Evolutionary conservation across 352 stramenopile species (phyloP).

Genomic region (Phytophthora rubi): DNA sequence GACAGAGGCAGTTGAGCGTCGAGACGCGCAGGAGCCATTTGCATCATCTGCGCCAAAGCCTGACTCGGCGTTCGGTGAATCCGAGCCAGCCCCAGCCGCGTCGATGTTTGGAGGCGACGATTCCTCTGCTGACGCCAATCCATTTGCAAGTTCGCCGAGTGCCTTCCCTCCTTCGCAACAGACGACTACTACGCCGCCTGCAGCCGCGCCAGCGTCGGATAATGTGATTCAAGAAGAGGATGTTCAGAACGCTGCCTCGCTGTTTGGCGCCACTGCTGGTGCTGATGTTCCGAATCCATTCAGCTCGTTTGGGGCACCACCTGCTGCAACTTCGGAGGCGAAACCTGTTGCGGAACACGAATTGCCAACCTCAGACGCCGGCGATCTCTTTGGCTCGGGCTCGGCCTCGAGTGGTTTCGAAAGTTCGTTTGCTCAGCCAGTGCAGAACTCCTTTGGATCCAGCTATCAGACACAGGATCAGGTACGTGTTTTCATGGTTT

Average conservation of each 20-base stretch:
- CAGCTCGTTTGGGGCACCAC: constrained; percentile 41
- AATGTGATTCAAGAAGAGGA: constrained; percentile 22
- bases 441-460: constrained; percentile 33
- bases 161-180: constrained; percentile 38
- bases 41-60: constrained; percentile 35
- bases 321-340: constrained; percentile 10
- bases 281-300: constrained; percentile 64
- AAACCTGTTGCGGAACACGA: constrained; percentile 49
- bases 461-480: constrained; percentile 50
- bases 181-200: constrained; percentile 11
- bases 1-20: constrained; percentile 33
- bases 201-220: constrained; percentile 5
- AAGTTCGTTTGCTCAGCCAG: constrained; percentile 39
- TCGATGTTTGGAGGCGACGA: constrained; percentile 36
- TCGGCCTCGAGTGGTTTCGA: constrained; percentile 39
- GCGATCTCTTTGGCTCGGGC: constrained; percentile 61
- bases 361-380: constrained; percentile 56
- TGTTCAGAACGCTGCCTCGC: constrained; percentile 55
- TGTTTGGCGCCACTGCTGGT: constrained; percentile 65
- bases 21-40: constrained; percentile 32
- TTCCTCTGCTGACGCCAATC: constrained; percentile 41
- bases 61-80: constrained; percentile 28
- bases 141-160: constrained; percentile 47
- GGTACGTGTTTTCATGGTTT: constrained; percentile 29
- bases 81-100: constrained; percentile 15